These are phyloP conservation scores for Orbilia javanica DNA, from an alignment of 2,329 filamentous ascomycete species.

Conservation along the genomic window DNA sequence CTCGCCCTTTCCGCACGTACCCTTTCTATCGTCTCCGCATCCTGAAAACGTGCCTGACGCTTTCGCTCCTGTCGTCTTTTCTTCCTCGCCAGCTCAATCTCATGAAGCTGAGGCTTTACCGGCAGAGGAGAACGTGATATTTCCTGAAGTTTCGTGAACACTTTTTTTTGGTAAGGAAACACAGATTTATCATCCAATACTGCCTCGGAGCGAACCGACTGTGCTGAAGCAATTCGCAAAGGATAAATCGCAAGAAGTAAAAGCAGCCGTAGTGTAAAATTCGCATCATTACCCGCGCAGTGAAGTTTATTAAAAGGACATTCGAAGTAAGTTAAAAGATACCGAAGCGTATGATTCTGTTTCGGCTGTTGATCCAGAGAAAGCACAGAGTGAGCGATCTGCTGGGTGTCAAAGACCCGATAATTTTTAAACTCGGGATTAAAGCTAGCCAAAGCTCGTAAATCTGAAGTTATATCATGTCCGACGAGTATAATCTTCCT, in stretches of 20 bases:
- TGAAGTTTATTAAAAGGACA: slow-evolving; percentile 25
- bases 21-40: no score
- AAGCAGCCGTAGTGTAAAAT: slow-evolving; percentile 23
- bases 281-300: slow-evolving; percentile 23
- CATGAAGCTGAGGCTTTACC: not conserved
- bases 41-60: not conserved
- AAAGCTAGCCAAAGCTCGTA: not conserved
- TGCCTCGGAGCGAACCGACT: no score
- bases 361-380: no score
- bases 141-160: not conserved
- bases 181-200: no score
- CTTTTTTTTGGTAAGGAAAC: not conserved
- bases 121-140: not conserved
- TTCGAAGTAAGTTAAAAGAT: not conserved
- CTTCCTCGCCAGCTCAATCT: not conserved
- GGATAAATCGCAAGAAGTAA: not conserved
- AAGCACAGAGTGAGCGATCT: not conserved
- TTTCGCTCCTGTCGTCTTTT: not conserved
- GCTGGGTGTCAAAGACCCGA: not conserved
- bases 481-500: slow-evolving; percentile 25
- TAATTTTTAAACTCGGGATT: not conserved
- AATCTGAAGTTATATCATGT: slow-evolving; percentile 1
- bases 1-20: no score
- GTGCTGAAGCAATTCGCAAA: no score
- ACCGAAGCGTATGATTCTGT: not conserved